Base-by-base conservation (phyloP, 2,329 filamentous ascomycete genomes). In the Paradendryphiella salina region DNA sequence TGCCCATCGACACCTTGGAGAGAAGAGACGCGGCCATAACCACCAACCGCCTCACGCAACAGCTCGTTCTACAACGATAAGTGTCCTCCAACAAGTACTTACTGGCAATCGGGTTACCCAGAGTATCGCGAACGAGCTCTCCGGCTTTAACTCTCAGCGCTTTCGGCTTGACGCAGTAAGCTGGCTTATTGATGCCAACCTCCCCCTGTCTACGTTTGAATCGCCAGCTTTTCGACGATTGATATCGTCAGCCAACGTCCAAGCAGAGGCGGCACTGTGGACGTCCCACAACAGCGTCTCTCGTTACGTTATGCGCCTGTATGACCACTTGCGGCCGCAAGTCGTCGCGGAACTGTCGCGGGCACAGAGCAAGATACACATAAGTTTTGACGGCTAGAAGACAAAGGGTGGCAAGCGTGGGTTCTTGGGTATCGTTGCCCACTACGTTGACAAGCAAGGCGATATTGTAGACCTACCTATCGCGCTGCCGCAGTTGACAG, bases 321-420 rank as follows among this genome's bases (percentile, higher is more conserved):
- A 21, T 17, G 23, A 32, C 13, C 28, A 28, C 13, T 8, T 51
- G n/a, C 11, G 34, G 34, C 40, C 40, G 17, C 26, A 39, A 6
- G 28, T 51, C 13, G n/a, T 45, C n/a, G 5, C 10, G 18, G 41
- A 21, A 18, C 23, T 45, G 14, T 33, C n/a, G 13, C n/a, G 15
- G 18, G 47, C 41, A 34, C 31, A 34, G 11, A 46, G 41, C 15
- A 51, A 51, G 17, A 40, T 51, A 21, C 41, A 46, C 31, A 18
- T 51, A 34, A 44, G 41, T 28, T 45, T 40, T 46, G 35, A 51
- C 21, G 31, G 40, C 31, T 45, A 14, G 41, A 46, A 23, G 28
- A 46, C 28, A 29, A 39, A 46, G 11, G 34, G 44, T 13, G 41
- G 41, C 7, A 51, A 51, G 28, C 40, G 35, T 26, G 41, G 34